These are phyloP conservation scores for Fusarium piperis DNA, from an alignment of 2,329 filamentous ascomycete species.

Conservation along the genomic window DNA sequence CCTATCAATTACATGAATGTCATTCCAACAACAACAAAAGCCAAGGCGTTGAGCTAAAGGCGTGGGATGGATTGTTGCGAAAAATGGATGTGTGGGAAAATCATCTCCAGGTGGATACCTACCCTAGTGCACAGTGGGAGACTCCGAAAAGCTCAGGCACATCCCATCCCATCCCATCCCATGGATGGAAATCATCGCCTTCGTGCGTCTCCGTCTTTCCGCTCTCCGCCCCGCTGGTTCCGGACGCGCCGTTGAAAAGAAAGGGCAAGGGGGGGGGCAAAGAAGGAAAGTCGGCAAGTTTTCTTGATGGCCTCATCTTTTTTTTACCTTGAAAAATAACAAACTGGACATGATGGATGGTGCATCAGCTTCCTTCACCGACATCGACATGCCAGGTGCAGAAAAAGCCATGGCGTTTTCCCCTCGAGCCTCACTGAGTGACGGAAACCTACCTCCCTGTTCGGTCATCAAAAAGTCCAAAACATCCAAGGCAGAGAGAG, in stretches of 20 bases:
- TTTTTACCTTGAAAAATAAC: neutral
- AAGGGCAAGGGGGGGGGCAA: neutral
- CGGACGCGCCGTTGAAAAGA: slow-evolving; percentile 15
- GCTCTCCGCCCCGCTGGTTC: slow-evolving; percentile 25
- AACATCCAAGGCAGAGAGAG: slow-evolving; percentile 31
- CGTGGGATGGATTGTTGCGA: slow-evolving; percentile 18
- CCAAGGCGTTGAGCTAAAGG: neutral
- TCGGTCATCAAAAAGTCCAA: slow-evolving; percentile 4
- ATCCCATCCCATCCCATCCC: neutral
- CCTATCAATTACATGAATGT: neutral
- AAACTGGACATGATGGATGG: neutral
- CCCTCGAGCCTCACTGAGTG: slow-evolving; percentile 15
- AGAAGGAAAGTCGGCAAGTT: neutral
- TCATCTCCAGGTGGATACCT: slow-evolving; percentile 21
- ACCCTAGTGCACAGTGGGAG: neutral
- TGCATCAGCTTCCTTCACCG: slow-evolving; percentile 13
- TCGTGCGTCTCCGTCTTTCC: slow-evolving; percentile 10
- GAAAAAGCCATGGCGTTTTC: slow-evolving; percentile 11
- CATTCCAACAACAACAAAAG: neutral
- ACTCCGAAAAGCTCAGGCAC: neutral
- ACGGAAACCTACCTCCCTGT: slow-evolving; percentile 11
- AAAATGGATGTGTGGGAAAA: slow-evolving; percentile 17
- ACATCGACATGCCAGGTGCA: slow-evolving; percentile 18
- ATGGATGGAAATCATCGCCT: neutral
- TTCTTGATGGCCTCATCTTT: neutral